phyloP scores from a whole-genome alignment of 192 early-diverging fungal genomes.

The Entophlyctis helioformis region DNA sequence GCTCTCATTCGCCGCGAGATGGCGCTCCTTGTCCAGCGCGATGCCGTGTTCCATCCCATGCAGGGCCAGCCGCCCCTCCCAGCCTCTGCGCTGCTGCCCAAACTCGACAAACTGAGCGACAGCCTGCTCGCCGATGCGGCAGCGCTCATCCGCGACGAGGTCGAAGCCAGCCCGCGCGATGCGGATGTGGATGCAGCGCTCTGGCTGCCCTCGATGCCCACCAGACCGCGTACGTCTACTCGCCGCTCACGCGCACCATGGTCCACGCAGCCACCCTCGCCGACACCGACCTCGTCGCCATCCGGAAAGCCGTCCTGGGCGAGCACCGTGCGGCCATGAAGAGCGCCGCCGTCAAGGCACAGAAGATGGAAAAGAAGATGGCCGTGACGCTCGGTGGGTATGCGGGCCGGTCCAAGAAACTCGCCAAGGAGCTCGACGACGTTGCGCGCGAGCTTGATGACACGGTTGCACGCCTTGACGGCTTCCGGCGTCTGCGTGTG shows the following conservation, averaged over 20 bases:
- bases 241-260: too few relatives aligned
- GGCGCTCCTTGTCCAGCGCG: conserved; percentile 52
- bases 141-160: too few relatives aligned
- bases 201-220: too few relatives aligned
- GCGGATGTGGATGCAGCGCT: too few relatives aligned
- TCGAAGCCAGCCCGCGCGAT: too few relatives aligned
- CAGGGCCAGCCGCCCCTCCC: conserved; percentile 52
- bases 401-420: conserved; percentile 49
- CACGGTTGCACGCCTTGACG: conserved; percentile 3
- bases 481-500: conserved; percentile 11
- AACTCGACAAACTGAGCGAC: too few relatives aligned
- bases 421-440: conserved; percentile 40
- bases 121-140: too few relatives aligned
- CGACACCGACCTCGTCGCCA: conserved; percentile 11
- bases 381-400: conserved; percentile 74
- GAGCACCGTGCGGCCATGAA: conserved; percentile 42
- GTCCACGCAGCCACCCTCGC: conserved; percentile 15
- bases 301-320: conserved; percentile 3
- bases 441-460: conserved; percentile 10
- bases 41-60: conserved; percentile 60
- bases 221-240: too few relatives aligned
- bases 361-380: conserved; percentile 80
- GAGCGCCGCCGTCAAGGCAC: conserved; percentile 56
- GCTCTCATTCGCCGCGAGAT: conserved; percentile 61
- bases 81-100: too few relatives aligned